These are phyloP conservation scores for Rhododendron ovatum DNA, from an alignment of 148 eudicot genomes.

Conservation along the genomic window DNA sequence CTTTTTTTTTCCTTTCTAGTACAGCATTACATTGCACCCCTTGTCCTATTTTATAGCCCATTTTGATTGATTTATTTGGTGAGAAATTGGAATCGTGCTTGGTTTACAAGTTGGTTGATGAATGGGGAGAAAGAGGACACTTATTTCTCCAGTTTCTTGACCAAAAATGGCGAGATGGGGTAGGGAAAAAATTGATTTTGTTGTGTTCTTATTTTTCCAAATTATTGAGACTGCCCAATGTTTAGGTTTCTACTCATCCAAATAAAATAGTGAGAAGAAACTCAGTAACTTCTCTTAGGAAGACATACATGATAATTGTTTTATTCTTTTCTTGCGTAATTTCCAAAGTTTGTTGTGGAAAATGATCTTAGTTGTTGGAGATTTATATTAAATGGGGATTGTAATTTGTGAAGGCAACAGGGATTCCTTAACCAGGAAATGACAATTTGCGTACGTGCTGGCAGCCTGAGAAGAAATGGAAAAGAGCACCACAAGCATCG, in stretches of 20 bases:
- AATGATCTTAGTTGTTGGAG: background rate
- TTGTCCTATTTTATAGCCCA: background rate
- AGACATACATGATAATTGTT: background rate
- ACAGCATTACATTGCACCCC: background rate
- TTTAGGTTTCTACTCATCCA: background rate
- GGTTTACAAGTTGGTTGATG: background rate
- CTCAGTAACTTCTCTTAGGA: background rate
- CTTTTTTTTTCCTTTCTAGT: background rate
- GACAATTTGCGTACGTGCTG: conserved; percentile 45
- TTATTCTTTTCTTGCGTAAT: background rate
- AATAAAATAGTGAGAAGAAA: background rate
- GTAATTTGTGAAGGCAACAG: conserved; percentile 27
- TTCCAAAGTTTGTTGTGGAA: background rate
- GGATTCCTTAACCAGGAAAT: conserved; percentile 52
- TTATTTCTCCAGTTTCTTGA: background rate
- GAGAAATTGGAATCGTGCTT: background rate
- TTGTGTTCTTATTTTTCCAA: background rate
- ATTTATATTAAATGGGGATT: conserved; percentile 18
- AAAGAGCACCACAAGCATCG: background rate
- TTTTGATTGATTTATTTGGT: background rate
- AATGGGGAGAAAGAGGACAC: background rate
- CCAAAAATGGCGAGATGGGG: background rate
- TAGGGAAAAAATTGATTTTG: background rate
- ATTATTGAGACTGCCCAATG: background rate
- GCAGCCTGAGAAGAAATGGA: conserved; percentile 68